These are phyloP conservation scores for Cetradonia linearis DNA, from an alignment of 495 filamentous ascomycete genomes.

Conservation along the genomic window DNA sequence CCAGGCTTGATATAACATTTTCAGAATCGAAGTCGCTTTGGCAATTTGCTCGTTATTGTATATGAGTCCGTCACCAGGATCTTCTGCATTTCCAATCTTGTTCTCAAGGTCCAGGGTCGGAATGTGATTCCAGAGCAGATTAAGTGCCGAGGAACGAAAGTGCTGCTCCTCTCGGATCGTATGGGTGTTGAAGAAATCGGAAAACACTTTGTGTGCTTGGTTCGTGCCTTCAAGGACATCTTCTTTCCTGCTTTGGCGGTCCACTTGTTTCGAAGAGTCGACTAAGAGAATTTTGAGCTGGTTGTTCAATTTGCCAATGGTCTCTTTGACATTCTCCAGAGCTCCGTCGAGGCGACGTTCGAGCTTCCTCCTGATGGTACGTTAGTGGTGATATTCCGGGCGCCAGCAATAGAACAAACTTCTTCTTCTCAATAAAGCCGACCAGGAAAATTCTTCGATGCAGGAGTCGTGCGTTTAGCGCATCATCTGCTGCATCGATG, in stretches of 20 bases:
- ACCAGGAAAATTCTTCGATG: background rate
- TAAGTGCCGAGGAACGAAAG: background rate
- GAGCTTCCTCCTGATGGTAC: background rate
- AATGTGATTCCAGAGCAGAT: slow-evolving; percentile 6
- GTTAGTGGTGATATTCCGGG: background rate
- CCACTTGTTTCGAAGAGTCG: slow-evolving; percentile 4
- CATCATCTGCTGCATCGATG: background rate
- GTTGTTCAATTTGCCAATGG: slow-evolving; percentile 10
- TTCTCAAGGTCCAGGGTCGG: slow-evolving; percentile 6
- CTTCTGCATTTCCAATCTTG: slow-evolving; percentile 12
- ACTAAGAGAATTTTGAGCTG: background rate
- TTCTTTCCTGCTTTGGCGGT: slow-evolving; percentile 3
- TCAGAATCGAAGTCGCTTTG: slow-evolving; percentile 3
- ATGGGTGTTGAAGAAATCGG: background rate
- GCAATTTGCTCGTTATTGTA: slow-evolving; percentile 6
- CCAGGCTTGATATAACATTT: slow-evolving; percentile 15
- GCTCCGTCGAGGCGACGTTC: slow-evolving; percentile 1
- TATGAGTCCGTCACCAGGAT: slow-evolving; percentile 16
- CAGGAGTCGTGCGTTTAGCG: background rate
- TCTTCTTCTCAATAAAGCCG: background rate
- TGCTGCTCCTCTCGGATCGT: background rate
- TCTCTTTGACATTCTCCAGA: background rate
- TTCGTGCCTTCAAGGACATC: slow-evolving; percentile 6
- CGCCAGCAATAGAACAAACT: background rate
- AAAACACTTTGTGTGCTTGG: slow-evolving; percentile 3